phyloP scores from a whole-genome alignment of 1,284 basidiomycete genomes.

The Ceraceosorus bombacis region DNA sequence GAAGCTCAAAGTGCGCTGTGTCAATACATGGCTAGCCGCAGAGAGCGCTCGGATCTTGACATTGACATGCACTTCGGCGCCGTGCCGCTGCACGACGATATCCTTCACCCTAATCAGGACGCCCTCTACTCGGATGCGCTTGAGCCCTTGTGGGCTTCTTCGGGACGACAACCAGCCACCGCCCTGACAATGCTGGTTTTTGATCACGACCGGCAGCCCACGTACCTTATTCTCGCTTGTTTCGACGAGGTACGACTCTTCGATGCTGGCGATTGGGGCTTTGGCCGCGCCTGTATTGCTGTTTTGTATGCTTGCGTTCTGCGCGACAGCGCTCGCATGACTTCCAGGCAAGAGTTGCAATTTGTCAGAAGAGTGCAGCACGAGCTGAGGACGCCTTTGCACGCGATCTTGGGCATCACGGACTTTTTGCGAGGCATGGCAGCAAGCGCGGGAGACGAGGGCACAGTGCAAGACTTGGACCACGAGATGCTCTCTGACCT shows the following conservation, averaged over 20 bases:
- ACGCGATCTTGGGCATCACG: slow-evolving; percentile 34
- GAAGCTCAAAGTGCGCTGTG: too few relatives aligned
- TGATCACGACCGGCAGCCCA: slow-evolving; percentile 17
- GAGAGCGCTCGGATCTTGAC: background rate
- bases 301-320: slow-evolving; percentile 21
- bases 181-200: slow-evolving; percentile 22
- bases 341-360: slow-evolving; percentile 30
- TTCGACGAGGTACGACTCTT: slow-evolving; percentile 16
- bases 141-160: background rate
- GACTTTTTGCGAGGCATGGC: slow-evolving; percentile 23
- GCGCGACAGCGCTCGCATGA: slow-evolving; percentile 23
- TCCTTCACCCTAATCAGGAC: background rate
- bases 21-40: too few relatives aligned
- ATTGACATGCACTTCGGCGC: background rate
- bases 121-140: background rate
- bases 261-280: slow-evolving; percentile 23
- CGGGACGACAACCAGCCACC: slow-evolving; percentile 1
- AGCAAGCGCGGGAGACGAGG: slow-evolving; percentile 15
- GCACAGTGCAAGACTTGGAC: slow-evolving; percentile 15
- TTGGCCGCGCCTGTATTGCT: slow-evolving; percentile 18
- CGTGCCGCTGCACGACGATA: background rate
- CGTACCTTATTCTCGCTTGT: slow-evolving; percentile 26
- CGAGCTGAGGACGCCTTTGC: slow-evolving; percentile 33
- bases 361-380: slow-evolving; percentile 34
- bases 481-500: slow-evolving; percentile 25